Evolutionary conservation across 306 rosid species (phyloP).

Genomic region (Sesbania bispinosa): DNA sequence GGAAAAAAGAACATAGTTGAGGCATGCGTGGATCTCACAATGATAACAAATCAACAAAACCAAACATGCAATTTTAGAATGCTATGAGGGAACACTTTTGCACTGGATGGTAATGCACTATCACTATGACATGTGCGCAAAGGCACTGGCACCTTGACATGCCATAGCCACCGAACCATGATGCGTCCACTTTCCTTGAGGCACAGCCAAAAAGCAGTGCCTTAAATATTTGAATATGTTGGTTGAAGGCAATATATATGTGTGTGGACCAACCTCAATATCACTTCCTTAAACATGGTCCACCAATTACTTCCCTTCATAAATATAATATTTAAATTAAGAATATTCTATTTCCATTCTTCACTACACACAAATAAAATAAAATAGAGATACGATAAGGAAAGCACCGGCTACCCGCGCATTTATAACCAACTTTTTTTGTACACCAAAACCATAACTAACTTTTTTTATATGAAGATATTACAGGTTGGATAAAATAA

Average conservation of each 20-base stretch:
- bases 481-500: not conserved
- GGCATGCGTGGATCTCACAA: slow-evolving; percentile 19
- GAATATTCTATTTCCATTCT: slow-evolving; percentile 19
- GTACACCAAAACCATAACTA: no score
- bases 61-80: slow-evolving; percentile 10
- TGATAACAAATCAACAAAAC: no score
- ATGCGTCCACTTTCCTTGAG: slow-evolving; percentile 35
- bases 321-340: not conserved
- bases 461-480: not conserved
- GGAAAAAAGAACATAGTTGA: not conserved
- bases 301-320: not conserved
- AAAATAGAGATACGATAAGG: not conserved
- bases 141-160: slow-evolving; percentile 16
- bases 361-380: not conserved
- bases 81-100: not conserved
- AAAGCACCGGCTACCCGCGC: not conserved
- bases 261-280: not conserved
- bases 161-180: slow-evolving; percentile 33
- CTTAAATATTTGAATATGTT: slow-evolving; percentile 6
- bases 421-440: not conserved
- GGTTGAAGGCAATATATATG: not conserved
- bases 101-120: slow-evolving; percentile 5
- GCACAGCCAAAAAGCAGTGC: not conserved
- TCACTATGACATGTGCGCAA: slow-evolving; percentile 25
- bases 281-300: not conserved